Evolutionary conservation across 2,329 filamentous ascomycete species (phyloP).

Genomic region (Aspergillus calidoustus): DNA sequence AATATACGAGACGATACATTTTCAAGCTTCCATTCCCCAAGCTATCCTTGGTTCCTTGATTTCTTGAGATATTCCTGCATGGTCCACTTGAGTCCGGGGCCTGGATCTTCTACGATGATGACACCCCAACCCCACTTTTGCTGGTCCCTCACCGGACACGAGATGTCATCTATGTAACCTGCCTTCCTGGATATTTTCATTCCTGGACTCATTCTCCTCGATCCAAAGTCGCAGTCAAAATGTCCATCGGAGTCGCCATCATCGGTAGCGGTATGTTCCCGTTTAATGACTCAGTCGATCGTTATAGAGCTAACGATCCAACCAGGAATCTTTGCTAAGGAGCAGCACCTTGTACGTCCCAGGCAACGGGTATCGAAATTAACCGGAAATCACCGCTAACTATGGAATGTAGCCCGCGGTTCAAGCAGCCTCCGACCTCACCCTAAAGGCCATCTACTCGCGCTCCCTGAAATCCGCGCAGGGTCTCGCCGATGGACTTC

Average conservation of each 20-base stretch:
- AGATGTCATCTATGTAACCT: background rate
- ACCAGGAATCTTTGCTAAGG: slow-evolving; percentile 59
- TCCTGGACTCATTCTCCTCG: background rate
- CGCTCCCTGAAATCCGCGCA: slow-evolving; percentile 60
- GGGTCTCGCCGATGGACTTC: slow-evolving; percentile 37
- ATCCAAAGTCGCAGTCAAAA: slow-evolving; percentile 19
- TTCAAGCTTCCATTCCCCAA: background rate
- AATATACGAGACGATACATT: background rate
- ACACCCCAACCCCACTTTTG: background rate
- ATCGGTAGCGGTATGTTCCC: slow-evolving; percentile 54
- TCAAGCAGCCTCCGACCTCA: slow-evolving; percentile 48
- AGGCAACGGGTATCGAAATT: background rate
- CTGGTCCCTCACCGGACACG: background rate
- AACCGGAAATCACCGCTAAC: background rate
- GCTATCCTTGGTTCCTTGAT: background rate
- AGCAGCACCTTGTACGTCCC: slow-evolving; percentile 56
- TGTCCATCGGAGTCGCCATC: slow-evolving; percentile 55
- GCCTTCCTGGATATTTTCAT: background rate
- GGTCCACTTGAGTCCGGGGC: background rate
- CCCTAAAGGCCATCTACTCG: slow-evolving; percentile 64
- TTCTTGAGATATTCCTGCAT: background rate
- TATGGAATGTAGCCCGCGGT: slow-evolving; percentile 54
- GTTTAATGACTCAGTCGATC: background rate
- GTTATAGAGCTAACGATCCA: slow-evolving; percentile 2
- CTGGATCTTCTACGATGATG: background rate